Base-by-base conservation (phyloP, 2,329 filamentous ascomycete genomes). In the Phyllachora maydis region DNA sequence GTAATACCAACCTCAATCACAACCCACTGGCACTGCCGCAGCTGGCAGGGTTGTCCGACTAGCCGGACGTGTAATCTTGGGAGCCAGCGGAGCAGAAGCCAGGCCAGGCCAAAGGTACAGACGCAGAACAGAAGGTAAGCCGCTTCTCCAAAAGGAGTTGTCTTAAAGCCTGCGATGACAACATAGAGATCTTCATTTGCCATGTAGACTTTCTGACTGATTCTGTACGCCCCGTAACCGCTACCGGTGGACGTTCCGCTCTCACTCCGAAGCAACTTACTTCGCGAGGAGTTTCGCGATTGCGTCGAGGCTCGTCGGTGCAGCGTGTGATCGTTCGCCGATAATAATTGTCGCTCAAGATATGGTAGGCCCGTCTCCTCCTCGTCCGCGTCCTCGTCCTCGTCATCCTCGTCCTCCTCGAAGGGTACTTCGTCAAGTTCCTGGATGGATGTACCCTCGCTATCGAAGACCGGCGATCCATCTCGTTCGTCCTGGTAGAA, bases 141-240 rank as follows among this genome's bases (percentile, higher is more conserved):
- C 3, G 60, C 45, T 36, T 70, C 75, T 2, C 88, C 81, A 9
- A 67, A 30, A 4, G 50, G 45, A 32, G 74, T 85, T 4, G 82
- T 93, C 23, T 62, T 68, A 46, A 95, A 98, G 0, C 88, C 88
- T 13, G 85, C 81, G 40, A 95, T 69, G 14, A 83, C 85, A 36
- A 93, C 82, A 1, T 82, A 93, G 32, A 98, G 55, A 44, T 98
- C 88, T 46, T 98, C 88, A 19, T 79, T 91, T 28, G 70, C 59
- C 48, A 98, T 82, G 46, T 93, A 88, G 13, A 93, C 63, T 50
- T 93, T 95, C 46, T 98, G 88, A 37, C 64, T 90, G 14, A 64
- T 56, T 27, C 77, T 67, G 19, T 67, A 65, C 8, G 62, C 65
- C 19, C 53, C 54, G 23, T 61, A 65, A 31, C 59, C 58, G 38